Evolutionary conservation across 2,329 filamentous ascomycete genomes (phyloP).

Genomic region (Fusarium sp.): DNA sequence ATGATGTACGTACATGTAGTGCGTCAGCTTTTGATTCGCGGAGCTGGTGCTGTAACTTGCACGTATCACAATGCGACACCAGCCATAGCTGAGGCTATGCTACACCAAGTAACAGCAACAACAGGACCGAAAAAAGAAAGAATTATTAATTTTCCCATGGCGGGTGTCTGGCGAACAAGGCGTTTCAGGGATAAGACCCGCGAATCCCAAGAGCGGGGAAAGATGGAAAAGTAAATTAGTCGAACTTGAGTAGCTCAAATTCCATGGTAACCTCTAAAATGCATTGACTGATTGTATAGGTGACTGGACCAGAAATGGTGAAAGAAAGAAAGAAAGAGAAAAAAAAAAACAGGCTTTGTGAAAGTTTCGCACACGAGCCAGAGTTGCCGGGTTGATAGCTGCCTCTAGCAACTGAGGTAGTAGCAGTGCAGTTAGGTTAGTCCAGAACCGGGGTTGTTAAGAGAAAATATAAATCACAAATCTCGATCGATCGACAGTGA

Average conservation of each 20-base stretch:
- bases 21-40: slow-evolving; percentile 6
- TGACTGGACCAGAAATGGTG: slow-evolving; percentile 17
- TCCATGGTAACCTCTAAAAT: slow-evolving; percentile 5
- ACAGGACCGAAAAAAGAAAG: not conserved
- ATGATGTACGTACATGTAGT: slow-evolving; percentile 24
- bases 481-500: slow-evolving; percentile 44
- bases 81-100: slow-evolving; percentile 5
- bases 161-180: slow-evolving; percentile 41
- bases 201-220: slow-evolving; percentile 12
- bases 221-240: slow-evolving; percentile 15
- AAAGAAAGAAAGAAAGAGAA: not conserved
- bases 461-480: slow-evolving; percentile 25
- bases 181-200: slow-evolving; percentile 36
- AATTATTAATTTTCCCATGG: not conserved
- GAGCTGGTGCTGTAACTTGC: slow-evolving; percentile 9
- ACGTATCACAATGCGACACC: slow-evolving; percentile 1
- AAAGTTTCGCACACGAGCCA: slow-evolving; percentile 1
- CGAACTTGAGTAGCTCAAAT: slow-evolving; percentile 15
- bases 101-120: slow-evolving; percentile 11
- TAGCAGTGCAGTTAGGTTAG: not conserved
- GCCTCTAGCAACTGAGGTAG: not conserved
- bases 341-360: slow-evolving; percentile 18
- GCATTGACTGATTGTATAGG: slow-evolving; percentile 4
- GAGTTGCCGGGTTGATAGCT: slow-evolving; percentile 1
- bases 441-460: slow-evolving; percentile 10